These are phyloP conservation scores for Acanthamoeba culbertsoni DNA, from an alignment of 208 protist genomes.

Conservation along the genomic window DNA sequence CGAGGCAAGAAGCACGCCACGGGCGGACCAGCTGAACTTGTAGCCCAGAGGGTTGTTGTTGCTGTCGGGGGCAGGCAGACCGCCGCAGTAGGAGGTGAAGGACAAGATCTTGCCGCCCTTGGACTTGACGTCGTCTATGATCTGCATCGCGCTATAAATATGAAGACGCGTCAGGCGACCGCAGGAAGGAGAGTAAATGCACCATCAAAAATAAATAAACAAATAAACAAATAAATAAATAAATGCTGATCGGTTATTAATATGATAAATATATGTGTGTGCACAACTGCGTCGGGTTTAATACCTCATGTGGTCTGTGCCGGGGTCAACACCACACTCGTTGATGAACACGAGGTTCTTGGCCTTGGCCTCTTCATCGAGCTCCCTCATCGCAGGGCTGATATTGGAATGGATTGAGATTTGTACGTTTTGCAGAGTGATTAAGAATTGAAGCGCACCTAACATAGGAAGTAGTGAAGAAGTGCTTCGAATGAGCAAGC, in stretches of 20 bases:
- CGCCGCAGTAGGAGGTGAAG: conserved; percentile 83
- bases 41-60: conserved; percentile 87
- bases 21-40: conserved; percentile 86
- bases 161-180: background rate
- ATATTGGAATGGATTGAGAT: background rate
- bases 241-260: background rate
- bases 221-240: background rate
- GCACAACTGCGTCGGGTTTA: conserved; percentile 34
- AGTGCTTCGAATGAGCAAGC: conserved; percentile 76
- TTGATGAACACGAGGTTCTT: conserved; percentile 79
- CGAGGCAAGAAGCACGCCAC: conserved; percentile 76
- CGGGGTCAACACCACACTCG: conserved; percentile 87
- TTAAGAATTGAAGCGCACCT: no score
- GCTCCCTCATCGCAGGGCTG: conserved; percentile 58
- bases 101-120: conserved; percentile 74
- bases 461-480: conserved; percentile 84
- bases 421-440: no score
- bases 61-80: conserved; percentile 83
- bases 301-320: conserved; percentile 84
- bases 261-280: background rate
- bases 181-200: background rate
- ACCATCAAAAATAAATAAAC: background rate
- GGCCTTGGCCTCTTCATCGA: conserved; percentile 71
- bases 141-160: conserved; percentile 25
- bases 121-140: conserved; percentile 79